Evolutionary conservation across 345 rosid genomes (phyloP).

Genomic region (Hirschfeldia incana): DNA sequence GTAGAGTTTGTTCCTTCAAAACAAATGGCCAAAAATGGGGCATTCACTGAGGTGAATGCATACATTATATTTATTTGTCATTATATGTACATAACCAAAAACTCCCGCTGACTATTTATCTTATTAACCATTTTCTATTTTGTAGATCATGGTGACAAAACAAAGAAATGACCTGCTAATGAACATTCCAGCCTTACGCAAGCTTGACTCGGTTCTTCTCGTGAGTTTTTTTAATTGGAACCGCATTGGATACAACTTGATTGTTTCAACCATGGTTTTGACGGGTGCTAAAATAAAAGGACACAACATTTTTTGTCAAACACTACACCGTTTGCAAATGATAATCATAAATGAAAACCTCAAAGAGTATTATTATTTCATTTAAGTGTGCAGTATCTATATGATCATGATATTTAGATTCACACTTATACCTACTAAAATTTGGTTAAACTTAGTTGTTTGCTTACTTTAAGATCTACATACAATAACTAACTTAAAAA

Average conservation of each 20-base stretch:
- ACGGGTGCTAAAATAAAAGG: no score
- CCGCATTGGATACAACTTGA: not conserved
- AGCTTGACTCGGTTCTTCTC: constrained; percentile 81
- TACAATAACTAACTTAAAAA: no score
- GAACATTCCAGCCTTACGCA: constrained; percentile 80
- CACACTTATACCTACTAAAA: no score
- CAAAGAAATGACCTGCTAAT: constrained; percentile 79
- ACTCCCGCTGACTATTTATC: not conserved
- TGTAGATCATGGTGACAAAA: constrained; percentile 79
- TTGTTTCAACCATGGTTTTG: not conserved
- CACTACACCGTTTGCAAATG: no score
- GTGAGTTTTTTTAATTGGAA: constrained; percentile 44
- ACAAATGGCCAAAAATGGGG: constrained; percentile 57
- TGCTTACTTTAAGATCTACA: no score
- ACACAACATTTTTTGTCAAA: no score
- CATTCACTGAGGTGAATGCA: constrained; percentile 66
- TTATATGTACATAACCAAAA: not conserved
- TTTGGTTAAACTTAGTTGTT: no score
- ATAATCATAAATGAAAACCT: no score
- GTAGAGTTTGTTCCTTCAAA: constrained; percentile 70
- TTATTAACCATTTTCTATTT: not conserved
- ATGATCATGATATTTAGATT: no score
- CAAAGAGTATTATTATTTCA: no score
- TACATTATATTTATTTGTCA: not conserved
- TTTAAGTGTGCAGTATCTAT: no score